Evolutionary conservation across 169 alveolate genomes (phyloP).

Genomic region (Cryptosporidium canis): DNA sequence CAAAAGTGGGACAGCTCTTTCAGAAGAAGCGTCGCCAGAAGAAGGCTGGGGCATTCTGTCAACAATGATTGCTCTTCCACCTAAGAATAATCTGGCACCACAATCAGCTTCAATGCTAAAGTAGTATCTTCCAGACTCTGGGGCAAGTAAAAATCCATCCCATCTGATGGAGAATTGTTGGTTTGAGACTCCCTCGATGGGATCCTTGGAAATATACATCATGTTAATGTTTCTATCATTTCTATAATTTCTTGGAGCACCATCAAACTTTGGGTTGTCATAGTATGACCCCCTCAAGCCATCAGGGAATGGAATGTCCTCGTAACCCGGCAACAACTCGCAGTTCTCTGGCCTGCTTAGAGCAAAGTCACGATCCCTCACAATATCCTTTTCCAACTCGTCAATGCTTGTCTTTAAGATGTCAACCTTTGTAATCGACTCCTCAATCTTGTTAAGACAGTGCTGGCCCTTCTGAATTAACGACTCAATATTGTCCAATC

Average conservation of each 20-base stretch:
- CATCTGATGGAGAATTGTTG: slow-evolving; percentile 86
- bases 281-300: slow-evolving; percentile 82
- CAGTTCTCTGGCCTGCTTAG: slow-evolving; percentile 79
- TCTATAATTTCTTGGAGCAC: slow-evolving; percentile 81
- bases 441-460: slow-evolving; percentile 78
- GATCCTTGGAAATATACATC: slow-evolving; percentile 82
- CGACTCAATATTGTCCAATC: slow-evolving; percentile 64
- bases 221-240: slow-evolving; percentile 84
- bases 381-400: slow-evolving; percentile 79
- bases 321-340: slow-evolving; percentile 78
- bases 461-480: slow-evolving; percentile 73
- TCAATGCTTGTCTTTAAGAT: slow-evolving; percentile 78
- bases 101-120: slow-evolving; percentile 85
- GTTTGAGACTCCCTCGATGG: slow-evolving; percentile 83
- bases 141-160: slow-evolving; percentile 87
- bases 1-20: slow-evolving; percentile 72
- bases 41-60: slow-evolving; percentile 85
- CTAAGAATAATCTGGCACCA: slow-evolving; percentile 86
- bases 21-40: slow-evolving; percentile 79
- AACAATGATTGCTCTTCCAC: slow-evolving; percentile 84
- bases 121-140: slow-evolving; percentile 83
- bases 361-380: slow-evolving; percentile 72
- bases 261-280: slow-evolving; percentile 77
- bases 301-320: slow-evolving; percentile 80
- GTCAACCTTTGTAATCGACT: slow-evolving; percentile 79